Percentiles rank a stretch among this genome's conserved stretches.
Evolutionary conservation across 306 rosid species (phyloP).

Genomic region (Senna siamea): DNA sequence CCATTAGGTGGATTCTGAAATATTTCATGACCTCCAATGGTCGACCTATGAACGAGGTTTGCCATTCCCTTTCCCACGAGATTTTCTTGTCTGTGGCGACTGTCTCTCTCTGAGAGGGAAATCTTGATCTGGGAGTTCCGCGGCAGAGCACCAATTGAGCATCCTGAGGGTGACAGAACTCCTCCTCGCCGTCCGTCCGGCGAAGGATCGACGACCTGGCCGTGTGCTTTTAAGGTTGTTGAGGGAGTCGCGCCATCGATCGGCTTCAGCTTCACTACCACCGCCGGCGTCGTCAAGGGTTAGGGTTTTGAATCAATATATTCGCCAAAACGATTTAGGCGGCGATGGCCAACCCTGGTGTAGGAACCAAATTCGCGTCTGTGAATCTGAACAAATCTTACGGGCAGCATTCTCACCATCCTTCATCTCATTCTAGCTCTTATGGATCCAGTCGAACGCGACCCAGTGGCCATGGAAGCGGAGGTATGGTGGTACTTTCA

Average conservation of each 20-base stretch:
- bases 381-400: slow-evolving; percentile 97
- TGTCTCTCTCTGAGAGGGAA: too few relatives aligned
- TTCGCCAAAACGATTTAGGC: slow-evolving; percentile 51
- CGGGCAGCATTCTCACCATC: slow-evolving; percentile 72
- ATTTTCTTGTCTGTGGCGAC: too few relatives aligned
- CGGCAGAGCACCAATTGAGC: neutral
- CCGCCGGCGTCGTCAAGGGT: slow-evolving; percentile 38
- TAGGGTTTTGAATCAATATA: slow-evolving; percentile 72
- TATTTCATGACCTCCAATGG: too few relatives aligned
- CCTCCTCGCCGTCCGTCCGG: neutral
- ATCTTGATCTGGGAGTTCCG: neutral
- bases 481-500: slow-evolving; percentile 80
- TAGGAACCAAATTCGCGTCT: slow-evolving; percentile 77
- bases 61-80: too few relatives aligned
- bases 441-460: slow-evolving; percentile 64
- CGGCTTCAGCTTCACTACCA: slow-evolving; percentile 8
- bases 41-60: too few relatives aligned
- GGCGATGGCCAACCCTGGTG: slow-evolving; percentile 93
- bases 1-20: too few relatives aligned
- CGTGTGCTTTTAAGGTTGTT: neutral
- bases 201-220: neutral
- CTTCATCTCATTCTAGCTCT: slow-evolving; percentile 46
- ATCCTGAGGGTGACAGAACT: too few relatives aligned
- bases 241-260: slow-evolving; percentile 2
- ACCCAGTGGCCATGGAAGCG: slow-evolving; percentile 54